Base-by-base conservation (phyloP, 1,284 basidiomycete species). In the Microbotryum lychnidis-dioicae region DNA sequence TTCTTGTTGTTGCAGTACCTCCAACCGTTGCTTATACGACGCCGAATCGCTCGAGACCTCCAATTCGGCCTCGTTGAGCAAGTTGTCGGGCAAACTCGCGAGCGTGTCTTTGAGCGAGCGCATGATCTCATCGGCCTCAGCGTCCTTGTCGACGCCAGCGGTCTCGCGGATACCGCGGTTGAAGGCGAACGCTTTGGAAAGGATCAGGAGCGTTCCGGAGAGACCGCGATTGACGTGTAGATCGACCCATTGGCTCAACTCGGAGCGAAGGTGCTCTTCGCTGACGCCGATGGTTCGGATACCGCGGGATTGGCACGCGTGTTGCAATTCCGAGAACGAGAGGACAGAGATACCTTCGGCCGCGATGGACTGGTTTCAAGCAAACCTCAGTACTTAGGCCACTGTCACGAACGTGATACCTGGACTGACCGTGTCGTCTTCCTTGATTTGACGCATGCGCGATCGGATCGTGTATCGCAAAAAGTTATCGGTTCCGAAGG, bases 401-500 rank as follows among this genome's bases (percentile, higher is more conserved):
- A 53, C 29, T n/a, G 14, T 6, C 14, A 18, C 16, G 12, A 4
- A 31, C 4, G 4, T 21, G 14, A 20, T 6, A 12, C 21, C 37
- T 42, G 37, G 14, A 56, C 77, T 57, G 29, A 79, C 78, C 73
- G 79, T 87, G 77, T 99, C 96, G 75, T 99, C 94, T 50, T 89
- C 83, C 58, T 91, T 82, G 67, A 98, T 83, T 73, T 88, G 82
- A 68, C 87, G 80, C 48, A 99, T 81, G 53, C 91, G 84, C 63
- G 83, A 84, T 49, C 91, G 87, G 74, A 99, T 91, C 64, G 90
- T 87, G 62, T 92, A 92, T 59, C 94, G 88, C 52, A 99, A 81
- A 79, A 97, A 97, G 77, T 97, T 97, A 77, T 99, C 94, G 45
- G 96, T 98, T 50, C 94, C 94, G 72, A 97, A 99, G 3, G 94